Conservation (phyloP, 495 filamentous ascomycete genomes). For the Podospora sp. region DNA sequence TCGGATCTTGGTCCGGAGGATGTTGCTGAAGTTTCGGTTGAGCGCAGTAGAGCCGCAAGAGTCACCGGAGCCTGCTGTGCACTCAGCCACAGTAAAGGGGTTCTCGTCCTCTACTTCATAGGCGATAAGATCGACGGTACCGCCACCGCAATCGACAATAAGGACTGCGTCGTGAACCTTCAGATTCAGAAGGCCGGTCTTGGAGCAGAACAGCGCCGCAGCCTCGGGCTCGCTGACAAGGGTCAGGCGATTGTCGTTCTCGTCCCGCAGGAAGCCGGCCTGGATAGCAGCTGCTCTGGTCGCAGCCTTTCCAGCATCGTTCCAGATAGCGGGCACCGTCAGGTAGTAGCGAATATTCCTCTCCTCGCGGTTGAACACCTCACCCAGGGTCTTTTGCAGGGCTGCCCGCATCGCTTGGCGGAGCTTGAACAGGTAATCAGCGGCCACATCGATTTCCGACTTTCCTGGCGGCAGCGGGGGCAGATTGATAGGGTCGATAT, state of each 20-base stretch:
- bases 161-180: slow-evolving; percentile 74
- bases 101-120: slow-evolving; percentile 78
- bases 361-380: slow-evolving; percentile 76
- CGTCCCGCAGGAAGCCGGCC: slow-evolving; percentile 72
- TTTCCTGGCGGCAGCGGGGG: slow-evolving; percentile 75
- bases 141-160: slow-evolving; percentile 76
- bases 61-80: slow-evolving; percentile 73
- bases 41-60: slow-evolving; percentile 75
- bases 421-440: slow-evolving; percentile 76
- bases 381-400: slow-evolving; percentile 74
- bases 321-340: slow-evolving; percentile 76
- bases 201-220: slow-evolving; percentile 73
- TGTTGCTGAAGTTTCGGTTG: slow-evolving; percentile 76
- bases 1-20: slow-evolving; percentile 71
- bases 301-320: slow-evolving; percentile 74
- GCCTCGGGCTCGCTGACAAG: slow-evolving; percentile 74
- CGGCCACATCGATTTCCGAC: slow-evolving; percentile 75
- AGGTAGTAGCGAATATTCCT: slow-evolving; percentile 74
- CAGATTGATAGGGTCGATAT: slow-evolving; percentile 78
- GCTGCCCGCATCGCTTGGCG: slow-evolving; percentile 73
- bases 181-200: slow-evolving; percentile 71
- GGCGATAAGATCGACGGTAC: slow-evolving; percentile 75
- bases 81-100: slow-evolving; percentile 73
- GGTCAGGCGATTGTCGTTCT: slow-evolving; percentile 74
- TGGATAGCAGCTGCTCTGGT: slow-evolving; percentile 73